Base-by-base conservation (phyloP, 176 grass and related monocot genomes). In the Hordeum marinum region DNA sequence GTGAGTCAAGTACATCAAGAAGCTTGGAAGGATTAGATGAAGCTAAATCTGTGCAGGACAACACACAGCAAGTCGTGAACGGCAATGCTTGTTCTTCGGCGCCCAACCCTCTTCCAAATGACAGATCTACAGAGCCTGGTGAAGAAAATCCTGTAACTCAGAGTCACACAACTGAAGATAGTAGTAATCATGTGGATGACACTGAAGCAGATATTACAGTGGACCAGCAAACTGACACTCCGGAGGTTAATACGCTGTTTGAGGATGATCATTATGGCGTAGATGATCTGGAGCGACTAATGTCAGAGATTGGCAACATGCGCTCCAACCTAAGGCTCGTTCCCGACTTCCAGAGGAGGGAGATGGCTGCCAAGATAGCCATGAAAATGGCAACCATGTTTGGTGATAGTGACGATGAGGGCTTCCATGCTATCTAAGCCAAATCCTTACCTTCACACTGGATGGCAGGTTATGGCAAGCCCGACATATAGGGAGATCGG, bases 381-480 rank as follows among this genome's bases (percentile, higher is more conserved):
- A 94, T 94, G 89, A 94, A 90, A 88, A 99, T 96, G 96, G 96
- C 96, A 34, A 23, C 86, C 64, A 94, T 94, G 93, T 99, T 96
- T 87, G 90, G 86, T 84, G 90, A 74, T 70, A 87, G 82, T 11
- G 96, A 98, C 5, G 88, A 95, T 55, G 93, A 94, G 55, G 91
- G 59, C 64, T 76, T 80, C 55, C 39, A 87, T 25, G 85, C 74
- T 69, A 63, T 75, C 39, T 91, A 70, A 85, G 76, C 24, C 26
- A 59, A 59, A 45, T 42, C n/a, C 14, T 65, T 45, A n/a, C 58
- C 46, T 32, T 11, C 42, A 75, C 12, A 50, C 39, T 13, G 52
- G 46, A 50, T 42, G 48, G 13, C 23, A 43, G 34, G 42, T 58
- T 81, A 67, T 83, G 29, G 4, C 14, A 69, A 68, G 61, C 8